Evolutionary conservation across 495 filamentous ascomycete species (phyloP).

Genomic region (Penicillium parvum): DNA sequence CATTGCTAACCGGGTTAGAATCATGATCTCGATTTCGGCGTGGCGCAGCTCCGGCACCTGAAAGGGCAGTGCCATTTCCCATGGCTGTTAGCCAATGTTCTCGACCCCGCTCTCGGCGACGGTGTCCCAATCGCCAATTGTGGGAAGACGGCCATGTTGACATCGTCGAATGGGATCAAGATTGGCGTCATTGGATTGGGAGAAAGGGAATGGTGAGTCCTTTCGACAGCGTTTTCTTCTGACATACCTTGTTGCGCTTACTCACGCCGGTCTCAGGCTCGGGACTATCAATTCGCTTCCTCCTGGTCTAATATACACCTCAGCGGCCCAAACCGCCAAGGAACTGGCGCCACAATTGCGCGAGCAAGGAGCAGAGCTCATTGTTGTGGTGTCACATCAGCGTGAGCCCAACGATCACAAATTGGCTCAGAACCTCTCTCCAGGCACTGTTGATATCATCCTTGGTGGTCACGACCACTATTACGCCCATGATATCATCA

Average conservation of each 20-base stretch:
- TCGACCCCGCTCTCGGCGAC: constrained; percentile 72
- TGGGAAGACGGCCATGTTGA: constrained; percentile 65
- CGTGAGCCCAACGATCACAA: constrained; percentile 84
- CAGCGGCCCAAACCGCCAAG: constrained; percentile 64
- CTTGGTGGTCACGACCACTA: constrained; percentile 89
- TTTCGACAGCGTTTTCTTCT: background rate
- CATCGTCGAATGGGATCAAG: constrained; percentile 76
- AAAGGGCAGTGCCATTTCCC: constrained; percentile 74
- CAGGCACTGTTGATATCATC: constrained; percentile 74
- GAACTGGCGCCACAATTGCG: constrained; percentile 66
- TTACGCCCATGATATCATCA: constrained; percentile 70
- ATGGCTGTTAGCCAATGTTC: constrained; percentile 82
- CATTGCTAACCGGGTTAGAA: constrained; percentile 48
- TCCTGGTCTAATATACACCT: constrained; percentile 73
- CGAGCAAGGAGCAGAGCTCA: constrained; percentile 71
- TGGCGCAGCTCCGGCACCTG: constrained; percentile 69
- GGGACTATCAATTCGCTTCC: constrained; percentile 84
- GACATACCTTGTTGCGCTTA: background rate
- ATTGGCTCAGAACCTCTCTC: constrained; percentile 61
- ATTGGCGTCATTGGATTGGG: constrained; percentile 80
- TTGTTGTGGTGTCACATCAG: constrained; percentile 79
- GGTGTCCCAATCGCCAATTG: constrained; percentile 65
- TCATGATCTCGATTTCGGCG: constrained; percentile 93
- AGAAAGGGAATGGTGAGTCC: constrained; percentile 61
- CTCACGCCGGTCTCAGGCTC: constrained; percentile 48